A percentile compares a stretch with the other conserved stretches of the same genome.
Evolutionary conservation across 2,329 filamentous ascomycete genomes (phyloP).

Genomic region (Dothideomycetes sp.): DNA sequence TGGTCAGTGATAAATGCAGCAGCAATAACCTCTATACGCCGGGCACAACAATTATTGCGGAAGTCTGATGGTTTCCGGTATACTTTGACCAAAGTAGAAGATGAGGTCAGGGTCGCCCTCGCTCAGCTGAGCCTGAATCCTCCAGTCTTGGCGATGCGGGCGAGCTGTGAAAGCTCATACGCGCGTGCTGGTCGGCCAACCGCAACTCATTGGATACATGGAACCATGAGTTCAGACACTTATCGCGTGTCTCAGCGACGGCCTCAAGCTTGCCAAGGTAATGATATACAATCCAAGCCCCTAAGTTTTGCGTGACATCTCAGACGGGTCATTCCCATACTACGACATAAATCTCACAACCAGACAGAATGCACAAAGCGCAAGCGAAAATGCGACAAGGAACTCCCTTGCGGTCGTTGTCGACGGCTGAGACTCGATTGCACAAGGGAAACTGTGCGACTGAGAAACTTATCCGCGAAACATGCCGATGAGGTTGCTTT

Average conservation of each 20-base stretch:
- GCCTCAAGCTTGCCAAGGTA: neutral
- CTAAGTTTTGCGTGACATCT: neutral
- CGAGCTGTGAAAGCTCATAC: conserved; percentile 7
- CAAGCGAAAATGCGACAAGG: neutral
- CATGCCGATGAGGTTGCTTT: neutral
- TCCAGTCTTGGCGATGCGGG: too few species aligned
- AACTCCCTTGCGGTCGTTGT: neutral
- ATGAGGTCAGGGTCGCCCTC: too few species aligned
- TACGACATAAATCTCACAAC: too few species aligned
- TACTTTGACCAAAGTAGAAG: too few species aligned
- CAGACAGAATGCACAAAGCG: neutral
- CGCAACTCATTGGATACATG: neutral
- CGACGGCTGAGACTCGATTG: neutral
- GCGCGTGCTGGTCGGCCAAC: too few species aligned
- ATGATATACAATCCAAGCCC: neutral
- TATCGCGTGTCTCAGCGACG: neutral
- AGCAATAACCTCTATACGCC: too few species aligned
- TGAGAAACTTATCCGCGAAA: neutral
- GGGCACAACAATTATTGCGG: too few species aligned
- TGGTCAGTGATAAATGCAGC: too few species aligned
- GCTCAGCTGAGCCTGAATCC: too few species aligned
- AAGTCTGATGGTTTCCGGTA: too few species aligned
- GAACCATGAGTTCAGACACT: neutral
- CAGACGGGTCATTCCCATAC: neutral
- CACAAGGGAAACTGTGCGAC: neutral